These are phyloP conservation scores for Talaromyces nanjingensis DNA, from an alignment of 495 filamentous ascomycete genomes.

Conservation along the genomic window DNA sequence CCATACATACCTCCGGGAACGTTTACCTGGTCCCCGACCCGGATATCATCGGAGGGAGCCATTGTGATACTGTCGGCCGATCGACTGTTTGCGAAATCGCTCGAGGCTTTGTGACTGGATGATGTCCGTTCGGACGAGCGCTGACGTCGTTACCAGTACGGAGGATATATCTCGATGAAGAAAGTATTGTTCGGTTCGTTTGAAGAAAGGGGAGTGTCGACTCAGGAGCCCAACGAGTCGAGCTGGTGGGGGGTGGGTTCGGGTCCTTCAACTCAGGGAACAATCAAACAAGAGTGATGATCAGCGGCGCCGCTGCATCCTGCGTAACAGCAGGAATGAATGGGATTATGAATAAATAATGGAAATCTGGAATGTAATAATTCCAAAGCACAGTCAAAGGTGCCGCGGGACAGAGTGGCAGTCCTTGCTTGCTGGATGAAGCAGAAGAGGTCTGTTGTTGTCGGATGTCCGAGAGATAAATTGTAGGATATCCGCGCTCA, in stretches of 20 bases:
- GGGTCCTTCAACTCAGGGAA: not conserved
- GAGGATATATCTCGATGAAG: not conserved
- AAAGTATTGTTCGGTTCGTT: not conserved
- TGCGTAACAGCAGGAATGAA: not conserved
- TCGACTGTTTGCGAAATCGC: not conserved
- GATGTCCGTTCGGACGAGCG: not conserved
- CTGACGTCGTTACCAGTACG: not conserved
- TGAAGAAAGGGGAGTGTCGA: not conserved
- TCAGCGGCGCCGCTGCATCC: not conserved
- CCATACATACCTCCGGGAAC: constrained; percentile 94
- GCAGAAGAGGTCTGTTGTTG: not conserved
- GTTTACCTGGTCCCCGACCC: constrained; percentile 85
- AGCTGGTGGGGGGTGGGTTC: not conserved
- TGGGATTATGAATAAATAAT: not conserved
- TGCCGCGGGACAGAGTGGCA: not conserved
- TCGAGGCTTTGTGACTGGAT: not conserved
- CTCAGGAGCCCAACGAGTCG: not conserved
- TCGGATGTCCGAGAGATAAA: constrained; percentile 1
- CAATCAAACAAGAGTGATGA: not conserved
- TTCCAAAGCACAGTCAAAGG: not conserved
- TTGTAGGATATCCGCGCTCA: not conserved
- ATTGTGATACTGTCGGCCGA: constrained; percentile 14
- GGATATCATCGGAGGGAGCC: constrained; percentile 48
- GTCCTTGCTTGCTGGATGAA: constrained; percentile 4
- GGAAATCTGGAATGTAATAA: not conserved